Base-by-base conservation (phyloP, 2,329 filamentous ascomycete species). In the Hypomyces rosellus region DNA sequence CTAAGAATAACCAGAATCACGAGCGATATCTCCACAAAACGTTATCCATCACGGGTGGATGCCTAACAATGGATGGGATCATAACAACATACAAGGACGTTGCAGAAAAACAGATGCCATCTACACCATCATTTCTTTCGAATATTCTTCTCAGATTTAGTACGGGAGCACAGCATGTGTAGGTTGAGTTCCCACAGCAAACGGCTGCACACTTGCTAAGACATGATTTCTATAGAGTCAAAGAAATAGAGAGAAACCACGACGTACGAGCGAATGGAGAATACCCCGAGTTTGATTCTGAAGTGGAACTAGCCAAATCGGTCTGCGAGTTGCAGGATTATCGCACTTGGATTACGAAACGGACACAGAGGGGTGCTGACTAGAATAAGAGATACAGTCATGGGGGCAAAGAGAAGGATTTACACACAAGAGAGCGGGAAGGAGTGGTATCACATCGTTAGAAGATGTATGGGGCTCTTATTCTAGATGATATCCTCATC, bases 141-240 rank as follows among this genome's bases (percentile, higher is more conserved):
- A 47, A 45, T 34, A 5, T 51, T 3, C 25, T 48, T 3, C 38
- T 51, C 38, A 51, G 47, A 34, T 16, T 48, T 3, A 51, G 49
- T 16, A 16, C 30, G 6, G 49, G 49, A 8, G 49, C 45, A n/a
- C 49, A 43, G n/a, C 18, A 51, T 38, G 49, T 51, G 49, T 51
- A 3, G 33, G 49, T 48, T 42, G n/a, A 25, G 16, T 2, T 1
- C n/a, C 11, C 9, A 25, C 7, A n/a, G 6, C 4, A 13, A 2
- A 1, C 7, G 6, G 25, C 25, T 30, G 20, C 20, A 30, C 25
- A 30, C 25, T 30, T 11, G 25, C 25, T 30, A 30, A 30, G 25
- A 30, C 2, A 30, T 30, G 25, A 20, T 30, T 30, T 30, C 25
- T 8, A 25, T 11, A 51, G 49, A 15, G 33, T 46, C 8, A 39